Percentiles rank a stretch among this genome's conserved stretches.
Evolutionary conservation across 495 filamentous ascomycete genomes (phyloP).

Genomic region (Xylaria cubensis): DNA sequence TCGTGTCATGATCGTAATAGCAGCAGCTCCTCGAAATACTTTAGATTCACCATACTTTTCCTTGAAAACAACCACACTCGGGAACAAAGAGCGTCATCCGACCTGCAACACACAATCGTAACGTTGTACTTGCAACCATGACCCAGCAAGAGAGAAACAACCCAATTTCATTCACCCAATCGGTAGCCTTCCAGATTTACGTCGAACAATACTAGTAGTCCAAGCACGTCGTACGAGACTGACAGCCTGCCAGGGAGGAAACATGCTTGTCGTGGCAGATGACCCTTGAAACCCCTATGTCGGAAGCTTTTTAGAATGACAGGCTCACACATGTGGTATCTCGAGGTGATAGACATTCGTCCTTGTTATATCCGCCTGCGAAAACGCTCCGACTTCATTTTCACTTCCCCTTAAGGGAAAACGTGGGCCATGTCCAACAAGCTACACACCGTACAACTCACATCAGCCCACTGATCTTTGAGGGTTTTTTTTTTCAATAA

Average conservation of each 20-base stretch:
- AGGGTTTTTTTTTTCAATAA: neutral
- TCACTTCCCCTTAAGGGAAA: neutral
- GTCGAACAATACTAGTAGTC: neutral
- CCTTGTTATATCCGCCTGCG: neutral
- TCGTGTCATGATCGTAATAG: neutral
- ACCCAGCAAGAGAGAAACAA: neutral
- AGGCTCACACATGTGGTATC: neutral
- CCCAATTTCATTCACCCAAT: neutral
- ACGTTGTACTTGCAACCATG: neutral
- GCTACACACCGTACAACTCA: neutral
- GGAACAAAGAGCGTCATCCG: neutral
- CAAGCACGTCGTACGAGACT: conserved; percentile 5
- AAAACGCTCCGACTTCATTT: neutral
- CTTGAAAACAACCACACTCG: neutral
- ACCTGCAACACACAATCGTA: neutral
- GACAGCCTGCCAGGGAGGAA: neutral
- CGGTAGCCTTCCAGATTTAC: neutral
- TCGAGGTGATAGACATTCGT: neutral
- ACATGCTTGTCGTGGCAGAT: neutral
- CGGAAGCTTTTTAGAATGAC: neutral
- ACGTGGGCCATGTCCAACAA: neutral
- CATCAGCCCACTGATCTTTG: neutral
- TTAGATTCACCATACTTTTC: neutral
- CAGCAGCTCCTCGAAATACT: neutral
- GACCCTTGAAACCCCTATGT: neutral